A percentile compares a stretch with the other conserved stretches of the same genome.
These are phyloP conservation scores for Tulasnella sp. DNA, from an alignment of 768 basidiomycete species.

Conservation along the genomic window DNA sequence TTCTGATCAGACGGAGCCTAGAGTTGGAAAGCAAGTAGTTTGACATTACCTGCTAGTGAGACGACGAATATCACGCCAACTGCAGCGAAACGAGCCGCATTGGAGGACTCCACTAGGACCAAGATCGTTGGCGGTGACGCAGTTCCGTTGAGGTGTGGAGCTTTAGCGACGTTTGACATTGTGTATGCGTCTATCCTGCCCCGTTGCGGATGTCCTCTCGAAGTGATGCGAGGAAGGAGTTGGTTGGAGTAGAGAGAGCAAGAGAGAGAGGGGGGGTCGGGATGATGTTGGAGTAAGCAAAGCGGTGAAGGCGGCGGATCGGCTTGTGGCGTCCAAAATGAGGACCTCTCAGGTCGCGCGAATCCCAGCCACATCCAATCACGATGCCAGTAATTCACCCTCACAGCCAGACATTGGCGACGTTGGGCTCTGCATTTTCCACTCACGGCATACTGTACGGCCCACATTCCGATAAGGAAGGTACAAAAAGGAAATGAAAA, in stretches of 20 bases:
- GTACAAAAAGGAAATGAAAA: too few species aligned
- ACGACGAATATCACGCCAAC: constrained; percentile 8
- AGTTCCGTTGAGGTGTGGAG: background rate
- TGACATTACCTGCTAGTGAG: background rate
- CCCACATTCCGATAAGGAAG: too few species aligned
- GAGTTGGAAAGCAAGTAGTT: background rate
- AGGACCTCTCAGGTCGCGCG: background rate
- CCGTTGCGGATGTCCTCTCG: background rate
- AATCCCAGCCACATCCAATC: background rate
- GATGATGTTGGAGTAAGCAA: too few species aligned
- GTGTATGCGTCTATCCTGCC: background rate
- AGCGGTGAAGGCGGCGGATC: background rate
- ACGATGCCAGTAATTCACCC: background rate
- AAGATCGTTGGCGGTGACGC: background rate
- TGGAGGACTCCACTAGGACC: background rate
- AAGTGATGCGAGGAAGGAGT: background rate
- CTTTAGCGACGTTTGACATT: background rate
- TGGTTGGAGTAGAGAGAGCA: background rate
- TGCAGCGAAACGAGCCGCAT: background rate
- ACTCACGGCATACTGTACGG: too few species aligned
- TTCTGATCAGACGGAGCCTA: too few species aligned
- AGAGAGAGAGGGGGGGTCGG: background rate
- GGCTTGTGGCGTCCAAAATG: background rate
- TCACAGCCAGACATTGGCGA: background rate
- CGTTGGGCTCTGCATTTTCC: too few species aligned